Base-by-base conservation (phyloP, 192 early-diverging fungal species). In the Entophlyctis helioformis region DNA sequence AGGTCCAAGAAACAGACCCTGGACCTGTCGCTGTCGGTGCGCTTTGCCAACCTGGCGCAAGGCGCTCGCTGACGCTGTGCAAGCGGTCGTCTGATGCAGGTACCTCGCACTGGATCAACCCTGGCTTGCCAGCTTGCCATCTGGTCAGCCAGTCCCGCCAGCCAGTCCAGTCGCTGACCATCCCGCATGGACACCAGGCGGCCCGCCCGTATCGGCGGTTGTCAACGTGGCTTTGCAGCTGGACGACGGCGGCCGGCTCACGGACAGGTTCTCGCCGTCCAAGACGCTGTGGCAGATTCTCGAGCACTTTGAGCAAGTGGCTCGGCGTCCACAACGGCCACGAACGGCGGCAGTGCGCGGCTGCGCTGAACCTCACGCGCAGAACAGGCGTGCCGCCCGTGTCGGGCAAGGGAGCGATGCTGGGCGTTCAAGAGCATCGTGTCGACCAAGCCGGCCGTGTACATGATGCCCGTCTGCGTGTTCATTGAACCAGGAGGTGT, bases 41-140 rank as follows among this genome's bases (percentile, higher is more conserved):
- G 87, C 27, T 84, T 88, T 62, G 83, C 85, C 25, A 88, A 87
- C 53, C 59, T 92, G 26, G 83, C 12, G 87, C 86, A 36, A 88
- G 79, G 46, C 71, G 89, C 3, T 64, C 64, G 27, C 63, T 92
- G 6, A 65, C 64, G 27, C 63, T 92, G 29, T 11, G 11, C 29
- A 31, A 11, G 29, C 29, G 4, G 4, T 11, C 29, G 29, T 31
- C 29, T 31, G 29, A 11, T 8, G 29, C 29, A 8, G 29, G 6
- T 11, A 4, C 29, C 29, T 31, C 29, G 6, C 4, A 4, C 29
- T 31, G 6, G 29, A 31, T 11, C 29, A 31, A 11, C 29, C 6
- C 4, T 31, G 29, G 11, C 29, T 11, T 31, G 4, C 6, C 29
- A 31, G 4, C 6, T 31, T 31, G 29, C 25, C n/a, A n/a, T n/a